phyloP scores from a whole-genome alignment of 2,329 filamentous ascomycete genomes.

The Colletotrichum liriopes region DNA sequence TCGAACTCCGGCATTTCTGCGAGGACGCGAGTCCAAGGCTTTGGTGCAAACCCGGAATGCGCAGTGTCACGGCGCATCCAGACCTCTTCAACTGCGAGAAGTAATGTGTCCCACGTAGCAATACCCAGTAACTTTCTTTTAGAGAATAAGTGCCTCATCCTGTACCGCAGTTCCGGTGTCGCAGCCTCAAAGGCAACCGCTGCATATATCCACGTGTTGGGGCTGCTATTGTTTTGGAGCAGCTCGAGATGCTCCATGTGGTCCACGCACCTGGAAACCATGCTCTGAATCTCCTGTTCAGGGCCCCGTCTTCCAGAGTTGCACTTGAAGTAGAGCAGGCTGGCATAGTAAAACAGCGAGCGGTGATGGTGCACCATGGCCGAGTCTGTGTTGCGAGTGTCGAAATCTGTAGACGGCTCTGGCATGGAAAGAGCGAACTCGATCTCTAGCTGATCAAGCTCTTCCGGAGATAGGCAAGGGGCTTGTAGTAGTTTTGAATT shows the following conservation, averaged over 20 bases:
- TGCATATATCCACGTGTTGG: constrained; percentile 19
- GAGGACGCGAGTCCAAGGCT: constrained; percentile 7
- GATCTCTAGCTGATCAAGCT: constrained; percentile 9
- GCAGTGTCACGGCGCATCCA: constrained; percentile 1
- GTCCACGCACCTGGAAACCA: constrained; percentile 12
- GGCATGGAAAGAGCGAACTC: neutral
- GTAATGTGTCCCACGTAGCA: neutral
- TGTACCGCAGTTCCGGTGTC: neutral
- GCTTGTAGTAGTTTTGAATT: neutral
- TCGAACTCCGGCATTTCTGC: neutral
- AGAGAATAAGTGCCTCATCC: neutral
- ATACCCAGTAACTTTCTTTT: neutral
- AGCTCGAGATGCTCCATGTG: constrained; percentile 27
- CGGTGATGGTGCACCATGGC: constrained; percentile 12
- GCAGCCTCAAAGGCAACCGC: neutral
- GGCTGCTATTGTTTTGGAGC: constrained; percentile 6
- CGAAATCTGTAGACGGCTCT: neutral
- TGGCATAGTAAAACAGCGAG: constrained; percentile 23
- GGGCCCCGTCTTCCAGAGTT: constrained; percentile 18
- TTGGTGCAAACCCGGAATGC: neutral
- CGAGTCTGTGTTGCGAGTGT: neutral
- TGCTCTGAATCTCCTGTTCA: constrained; percentile 2
- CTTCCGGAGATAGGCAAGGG: neutral
- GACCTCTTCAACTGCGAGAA: neutral
- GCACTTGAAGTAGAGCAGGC: constrained; percentile 28